Base-by-base conservation (phyloP, 2,329 filamentous ascomycete species). In the Dothideomycetes sp. region DNA sequence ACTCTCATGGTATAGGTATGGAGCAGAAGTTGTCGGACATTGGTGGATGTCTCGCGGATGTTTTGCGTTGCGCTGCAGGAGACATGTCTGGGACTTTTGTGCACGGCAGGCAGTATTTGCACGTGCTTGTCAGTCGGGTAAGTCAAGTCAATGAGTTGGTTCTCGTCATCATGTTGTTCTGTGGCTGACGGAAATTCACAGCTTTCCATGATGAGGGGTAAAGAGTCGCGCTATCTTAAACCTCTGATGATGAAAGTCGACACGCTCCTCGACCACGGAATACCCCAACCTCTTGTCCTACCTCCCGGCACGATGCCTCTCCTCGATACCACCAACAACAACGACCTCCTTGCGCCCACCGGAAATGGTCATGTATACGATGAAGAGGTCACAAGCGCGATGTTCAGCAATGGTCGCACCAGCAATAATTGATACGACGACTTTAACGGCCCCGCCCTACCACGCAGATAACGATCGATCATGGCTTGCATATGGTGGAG, bases 21-120 rank as follows among this genome's bases (percentile, higher is more conserved):
- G 55, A 59, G 42, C 56, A 59, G 40, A 59, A 59, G 41, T 47
- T 59, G 8, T 55, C 51, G 11, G 55, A 59, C 43, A 57, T 59
- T 19, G 55, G 55, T 8, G 52, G 53, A 31, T 59, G 56, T 34
- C 52, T 59, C 5, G 55, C 55, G 3, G 56, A 59, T 38, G 56
- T 59, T 2, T 45, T 59, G n/a, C 48, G 49, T 22, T 58, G 56
- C 42, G 57, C 55, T 9, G 54, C 53, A 18, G 56, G 54, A 34
- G 56, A 58, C 38, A 51, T 46, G 3, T 56, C 53, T 4, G 39
- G 49, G 3, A 55, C 55, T 2, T 56, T 56, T 36, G 37, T 49
- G 14, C 52, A 55, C 42, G 56, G 56, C 18, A 54, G 56, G 41
- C 50, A 58, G 37, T 57, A 57, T 41, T 49, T 59, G 32, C 46